A percentile compares a stretch with the other conserved stretches of the same genome.
Evolutionary conservation across 1,284 basidiomycete genomes (phyloP).

Genomic region (Wolfiporia cocos): DNA sequence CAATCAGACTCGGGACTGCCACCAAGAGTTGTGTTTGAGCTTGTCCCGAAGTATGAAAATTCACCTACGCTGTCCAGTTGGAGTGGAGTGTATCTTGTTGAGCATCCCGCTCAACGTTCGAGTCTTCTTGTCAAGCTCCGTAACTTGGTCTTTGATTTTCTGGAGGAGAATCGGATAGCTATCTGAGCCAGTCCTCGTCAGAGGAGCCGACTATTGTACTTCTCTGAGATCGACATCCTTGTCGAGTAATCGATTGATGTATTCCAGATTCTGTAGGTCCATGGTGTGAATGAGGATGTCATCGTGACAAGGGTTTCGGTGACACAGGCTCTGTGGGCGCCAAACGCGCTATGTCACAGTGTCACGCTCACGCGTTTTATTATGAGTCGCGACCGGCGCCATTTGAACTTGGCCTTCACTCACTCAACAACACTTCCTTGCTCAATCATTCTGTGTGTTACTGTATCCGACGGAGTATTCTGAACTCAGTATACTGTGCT

Average conservation of each 20-base stretch:
- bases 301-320: slow-evolving; percentile 4
- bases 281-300: slow-evolving; percentile 27
- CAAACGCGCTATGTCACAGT: too few species aligned
- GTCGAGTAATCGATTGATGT: slow-evolving; percentile 47
- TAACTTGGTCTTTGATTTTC: slow-evolving; percentile 75
- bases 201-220: slow-evolving; percentile 25
- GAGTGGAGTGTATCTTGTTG: slow-evolving; percentile 74
- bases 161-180: slow-evolving; percentile 21
- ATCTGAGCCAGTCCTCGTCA: slow-evolving; percentile 5
- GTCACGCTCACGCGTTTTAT: too few species aligned
- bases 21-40: not conserved
- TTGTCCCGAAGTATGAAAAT: not conserved
- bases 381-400: too few species aligned
- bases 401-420: too few species aligned
- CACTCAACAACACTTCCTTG: too few species aligned
- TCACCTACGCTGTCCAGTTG: slow-evolving; percentile 46
- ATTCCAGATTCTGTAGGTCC: slow-evolving; percentile 50
- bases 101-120: slow-evolving; percentile 59
- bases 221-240: slow-evolving; percentile 46
- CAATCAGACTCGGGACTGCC: slow-evolving; percentile 55
- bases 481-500: too few species aligned
- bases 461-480: too few species aligned
- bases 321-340: too few species aligned
- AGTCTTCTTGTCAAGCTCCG: slow-evolving; percentile 66
- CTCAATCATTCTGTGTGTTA: too few species aligned